Conservation (phyloP, 75 land plant species). For the Adiantum capillusveneris region DNA sequence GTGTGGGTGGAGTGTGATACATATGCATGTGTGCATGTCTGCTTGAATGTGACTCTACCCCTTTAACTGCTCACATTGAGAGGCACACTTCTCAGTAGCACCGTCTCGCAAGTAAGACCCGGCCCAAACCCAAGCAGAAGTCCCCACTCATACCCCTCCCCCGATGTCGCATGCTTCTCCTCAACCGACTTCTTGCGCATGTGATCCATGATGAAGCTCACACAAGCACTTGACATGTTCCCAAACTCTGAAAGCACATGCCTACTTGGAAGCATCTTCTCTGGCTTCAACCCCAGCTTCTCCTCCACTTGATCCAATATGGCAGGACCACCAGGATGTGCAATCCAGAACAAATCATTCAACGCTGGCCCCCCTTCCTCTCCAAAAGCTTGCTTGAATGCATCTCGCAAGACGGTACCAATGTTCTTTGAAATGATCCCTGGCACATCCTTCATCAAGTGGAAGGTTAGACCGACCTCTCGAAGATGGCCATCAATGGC, state of each 20-base stretch:
- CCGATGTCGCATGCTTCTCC: slow-evolving; percentile 8
- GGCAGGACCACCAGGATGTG: slow-evolving; percentile 47
- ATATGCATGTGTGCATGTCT: too few species aligned
- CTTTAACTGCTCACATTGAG: too few species aligned
- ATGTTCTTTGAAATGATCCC: slow-evolving; percentile 43
- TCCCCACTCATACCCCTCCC: slow-evolving; percentile 37
- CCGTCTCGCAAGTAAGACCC: slow-evolving; percentile 45
- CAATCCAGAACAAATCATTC: slow-evolving; percentile 42
- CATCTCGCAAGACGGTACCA: slow-evolving; percentile 22
- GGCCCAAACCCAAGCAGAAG: slow-evolving; percentile 41
- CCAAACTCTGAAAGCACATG: slow-evolving; percentile 30
- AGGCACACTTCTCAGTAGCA: slow-evolving; percentile 28
- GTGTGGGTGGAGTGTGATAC: too few species aligned
- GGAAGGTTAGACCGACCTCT: slow-evolving; percentile 43
- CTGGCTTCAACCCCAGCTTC: slow-evolving; percentile 13
- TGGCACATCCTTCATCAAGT: slow-evolving; percentile 41
- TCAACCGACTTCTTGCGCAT: slow-evolving; percentile 21
- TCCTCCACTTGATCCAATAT: slow-evolving; percentile 38
- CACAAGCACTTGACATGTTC: slow-evolving; percentile 40
- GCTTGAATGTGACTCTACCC: too few species aligned
- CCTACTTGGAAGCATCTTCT: slow-evolving; percentile 20
- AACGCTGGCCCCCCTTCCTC: slow-evolving; percentile 7
- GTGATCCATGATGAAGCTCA: slow-evolving; percentile 36
- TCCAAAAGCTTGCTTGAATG: slow-evolving; percentile 4
- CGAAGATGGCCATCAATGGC: slow-evolving; percentile 40